phyloP scores from a whole-genome alignment of 345 rosid genomes.

The Euphorbia pulcherrima region DNA sequence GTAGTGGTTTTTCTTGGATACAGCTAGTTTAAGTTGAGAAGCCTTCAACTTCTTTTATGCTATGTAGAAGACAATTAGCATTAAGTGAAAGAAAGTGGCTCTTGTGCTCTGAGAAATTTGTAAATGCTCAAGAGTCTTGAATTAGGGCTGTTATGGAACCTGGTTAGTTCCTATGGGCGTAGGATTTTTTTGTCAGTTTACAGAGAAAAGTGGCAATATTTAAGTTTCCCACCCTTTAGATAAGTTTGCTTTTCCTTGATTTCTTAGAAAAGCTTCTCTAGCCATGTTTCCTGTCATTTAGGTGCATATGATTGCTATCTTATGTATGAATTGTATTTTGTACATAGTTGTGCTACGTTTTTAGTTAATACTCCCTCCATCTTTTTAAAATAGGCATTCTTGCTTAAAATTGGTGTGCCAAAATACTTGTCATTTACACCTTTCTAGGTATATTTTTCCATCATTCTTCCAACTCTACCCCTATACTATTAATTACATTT shows the following conservation, averaged over 20 bases:
- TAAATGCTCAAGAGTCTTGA: slow-evolving; percentile 9
- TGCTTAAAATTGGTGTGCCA: too few relatives aligned
- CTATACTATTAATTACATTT: too few relatives aligned
- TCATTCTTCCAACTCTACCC: too few relatives aligned
- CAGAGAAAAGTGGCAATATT: background rate
- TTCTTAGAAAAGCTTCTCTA: background rate
- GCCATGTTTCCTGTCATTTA: background rate
- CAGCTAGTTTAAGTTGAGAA: slow-evolving; percentile 10
- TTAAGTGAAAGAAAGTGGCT: background rate
- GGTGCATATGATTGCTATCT: too few relatives aligned
- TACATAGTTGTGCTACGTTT: background rate
- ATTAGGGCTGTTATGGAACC: slow-evolving; percentile 9
- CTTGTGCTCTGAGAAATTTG: background rate
- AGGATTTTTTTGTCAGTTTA: background rate
- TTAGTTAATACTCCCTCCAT: background rate
- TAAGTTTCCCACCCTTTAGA: background rate
- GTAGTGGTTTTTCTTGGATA: slow-evolving; percentile 14
- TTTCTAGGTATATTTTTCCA: too few relatives aligned
- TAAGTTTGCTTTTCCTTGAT: background rate
- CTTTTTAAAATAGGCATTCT: too few relatives aligned
- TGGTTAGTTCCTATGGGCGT: background rate
- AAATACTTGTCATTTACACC: too few relatives aligned
- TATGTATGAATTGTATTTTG: background rate
- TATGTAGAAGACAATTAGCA: background rate
- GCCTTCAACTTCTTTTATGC: background rate